Conservation (phyloP, 1,139 yeast genomes). For the Blastobotrys illinoisensis region DNA sequence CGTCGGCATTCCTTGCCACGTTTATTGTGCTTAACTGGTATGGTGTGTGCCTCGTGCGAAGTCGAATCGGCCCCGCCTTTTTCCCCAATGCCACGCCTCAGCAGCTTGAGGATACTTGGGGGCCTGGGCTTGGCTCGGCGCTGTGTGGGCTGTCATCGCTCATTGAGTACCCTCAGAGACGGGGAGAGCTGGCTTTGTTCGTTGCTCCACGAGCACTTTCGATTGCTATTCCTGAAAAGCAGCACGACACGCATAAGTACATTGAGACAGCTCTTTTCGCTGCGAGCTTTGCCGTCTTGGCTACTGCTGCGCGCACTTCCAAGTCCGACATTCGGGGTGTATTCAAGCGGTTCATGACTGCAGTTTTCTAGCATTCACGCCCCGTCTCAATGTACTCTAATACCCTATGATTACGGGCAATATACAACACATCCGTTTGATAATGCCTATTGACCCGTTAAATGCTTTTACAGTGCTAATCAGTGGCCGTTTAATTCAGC, state of each 20-base stretch:
- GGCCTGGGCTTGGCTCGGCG: constrained; percentile 35
- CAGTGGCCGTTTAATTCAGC: no score
- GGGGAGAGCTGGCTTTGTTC: constrained; percentile 41
- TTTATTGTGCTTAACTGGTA: constrained; percentile 40
- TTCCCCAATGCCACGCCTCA: constrained; percentile 27
- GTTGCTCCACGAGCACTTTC: constrained; percentile 40
- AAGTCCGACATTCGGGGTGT: constrained; percentile 20
- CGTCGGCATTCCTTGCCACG: constrained; percentile 38
- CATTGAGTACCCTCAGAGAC: constrained; percentile 35
- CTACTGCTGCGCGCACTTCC: constrained; percentile 14
- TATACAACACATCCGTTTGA: background rate
- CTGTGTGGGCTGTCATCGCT: constrained; percentile 38
- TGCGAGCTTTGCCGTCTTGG: constrained; percentile 34
- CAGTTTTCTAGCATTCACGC: constrained; percentile 22
- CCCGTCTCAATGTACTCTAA: no score
- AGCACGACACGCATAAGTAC: constrained; percentile 22
- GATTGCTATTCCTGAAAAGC: constrained; percentile 30
- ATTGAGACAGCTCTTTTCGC: constrained; percentile 32
- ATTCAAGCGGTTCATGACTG: constrained; percentile 18
- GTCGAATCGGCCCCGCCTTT: constrained; percentile 32
- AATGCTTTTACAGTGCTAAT: no score
- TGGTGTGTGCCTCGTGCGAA: constrained; percentile 37
- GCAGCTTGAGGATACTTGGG: constrained; percentile 35
- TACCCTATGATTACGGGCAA: no score
- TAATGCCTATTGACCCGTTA: no score